These are phyloP conservation scores for Neurospora sp. DNA, from an alignment of 495 filamentous ascomycete species.

Conservation along the genomic window DNA sequence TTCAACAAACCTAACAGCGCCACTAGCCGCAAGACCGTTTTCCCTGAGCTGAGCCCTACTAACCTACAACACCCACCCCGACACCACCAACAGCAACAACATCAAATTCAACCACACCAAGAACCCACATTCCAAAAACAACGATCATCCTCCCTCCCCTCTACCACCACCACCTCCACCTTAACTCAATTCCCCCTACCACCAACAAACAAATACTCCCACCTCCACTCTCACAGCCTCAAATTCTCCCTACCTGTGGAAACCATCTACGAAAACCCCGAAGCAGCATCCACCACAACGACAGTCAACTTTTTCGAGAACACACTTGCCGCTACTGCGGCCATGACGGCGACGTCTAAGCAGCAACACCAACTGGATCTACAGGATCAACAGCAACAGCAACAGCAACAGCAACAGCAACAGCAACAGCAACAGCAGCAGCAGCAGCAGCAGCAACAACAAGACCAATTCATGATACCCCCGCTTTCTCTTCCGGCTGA, in stretches of 20 bases:
- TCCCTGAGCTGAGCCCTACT: background rate
- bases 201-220: background rate
- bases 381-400: background rate
- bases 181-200: background rate
- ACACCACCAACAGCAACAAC: background rate
- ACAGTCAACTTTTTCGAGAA: background rate
- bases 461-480: constrained; percentile 1
- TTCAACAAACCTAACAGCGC: background rate
- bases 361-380: background rate
- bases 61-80: background rate
- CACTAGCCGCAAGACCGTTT: background rate
- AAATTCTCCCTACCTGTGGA: background rate
- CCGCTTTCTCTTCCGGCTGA: background rate
- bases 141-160: background rate
- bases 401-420: background rate
- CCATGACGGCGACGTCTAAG: background rate
- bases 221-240: background rate
- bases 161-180: background rate
- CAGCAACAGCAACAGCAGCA: background rate
- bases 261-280: background rate
- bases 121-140: background rate
- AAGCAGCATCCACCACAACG: background rate
- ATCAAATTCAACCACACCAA: background rate
- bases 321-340: background rate
- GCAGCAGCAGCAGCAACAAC: constrained; percentile 1